Evolutionary conservation across 345 rosid species (phyloP).

Genomic region (Diplotaxis tenuifolia): DNA sequence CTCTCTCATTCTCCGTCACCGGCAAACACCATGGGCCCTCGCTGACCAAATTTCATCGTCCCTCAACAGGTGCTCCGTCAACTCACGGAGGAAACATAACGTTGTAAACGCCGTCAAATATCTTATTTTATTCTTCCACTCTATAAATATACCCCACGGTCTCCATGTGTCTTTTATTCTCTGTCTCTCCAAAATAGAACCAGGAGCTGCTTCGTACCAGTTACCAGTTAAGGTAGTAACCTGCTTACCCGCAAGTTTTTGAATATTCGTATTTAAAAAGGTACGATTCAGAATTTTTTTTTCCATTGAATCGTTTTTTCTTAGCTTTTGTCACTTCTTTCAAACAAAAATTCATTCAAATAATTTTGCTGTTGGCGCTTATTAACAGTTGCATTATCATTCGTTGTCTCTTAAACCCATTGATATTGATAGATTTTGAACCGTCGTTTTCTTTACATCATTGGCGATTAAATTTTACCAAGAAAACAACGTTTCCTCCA

Average conservation of each 20-base stretch:
- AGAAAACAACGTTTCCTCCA: neutral
- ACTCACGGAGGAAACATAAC: neutral
- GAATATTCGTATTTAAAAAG: neutral
- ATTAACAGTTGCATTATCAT: slow-evolving; percentile 11
- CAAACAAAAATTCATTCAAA: neutral
- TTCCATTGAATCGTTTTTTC: neutral
- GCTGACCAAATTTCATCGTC: neutral
- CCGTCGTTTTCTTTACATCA: slow-evolving; percentile 1
- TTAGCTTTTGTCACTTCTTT: neutral
- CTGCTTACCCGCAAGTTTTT: neutral
- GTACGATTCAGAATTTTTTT: slow-evolving; percentile 1
- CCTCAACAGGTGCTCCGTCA: neutral
- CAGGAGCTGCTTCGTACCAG: slow-evolving; percentile 28
- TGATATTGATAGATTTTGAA: neutral
- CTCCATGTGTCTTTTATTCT: slow-evolving; percentile 4
- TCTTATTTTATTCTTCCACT: neutral
- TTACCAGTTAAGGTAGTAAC: slow-evolving; percentile 2
- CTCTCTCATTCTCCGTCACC: neutral
- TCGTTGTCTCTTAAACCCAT: neutral
- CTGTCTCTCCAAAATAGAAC: slow-evolving; percentile 14
- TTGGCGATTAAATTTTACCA: neutral
- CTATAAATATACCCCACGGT: slow-evolving; percentile 24
- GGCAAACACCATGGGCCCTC: neutral
- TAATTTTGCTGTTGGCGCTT: neutral
- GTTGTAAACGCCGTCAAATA: slow-evolving; percentile 23